Percentiles rank a stretch among this genome's conserved stretches.
phyloP scores from a whole-genome alignment of 306 rosid species.

The Heteromeles arbutifolia region DNA sequence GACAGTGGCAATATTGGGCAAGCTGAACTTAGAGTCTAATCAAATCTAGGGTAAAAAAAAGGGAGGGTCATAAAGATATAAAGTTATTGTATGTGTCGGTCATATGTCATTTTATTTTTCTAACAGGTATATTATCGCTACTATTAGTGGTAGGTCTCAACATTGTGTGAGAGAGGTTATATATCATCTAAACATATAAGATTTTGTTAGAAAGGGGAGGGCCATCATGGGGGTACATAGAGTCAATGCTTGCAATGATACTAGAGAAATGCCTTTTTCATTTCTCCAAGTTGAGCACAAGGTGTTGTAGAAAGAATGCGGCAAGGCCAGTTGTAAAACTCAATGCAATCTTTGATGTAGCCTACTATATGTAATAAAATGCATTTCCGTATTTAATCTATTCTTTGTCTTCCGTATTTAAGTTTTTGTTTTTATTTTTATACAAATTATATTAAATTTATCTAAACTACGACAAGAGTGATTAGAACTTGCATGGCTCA shows the following conservation, averaged over 20 bases:
- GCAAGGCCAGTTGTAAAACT: not conserved
- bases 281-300: constrained; percentile 7
- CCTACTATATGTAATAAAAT: not conserved
- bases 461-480: no score
- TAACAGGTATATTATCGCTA: not conserved
- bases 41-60: not conserved
- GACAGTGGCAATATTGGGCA: not conserved
- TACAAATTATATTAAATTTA: no score
- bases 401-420: not conserved
- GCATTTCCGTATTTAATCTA: not conserved
- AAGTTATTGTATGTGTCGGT: not conserved
- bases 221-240: not conserved
- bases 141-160: not conserved
- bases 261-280: not conserved
- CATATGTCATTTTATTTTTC: not conserved
- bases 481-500: no score
- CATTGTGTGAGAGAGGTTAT: not conserved
- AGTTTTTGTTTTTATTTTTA: no score
- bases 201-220: not conserved
- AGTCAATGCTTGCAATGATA: not conserved
- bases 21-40: constrained; percentile 1
- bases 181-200: not conserved
- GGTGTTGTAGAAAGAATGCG: not conserved
- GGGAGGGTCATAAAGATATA: not conserved
- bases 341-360: not conserved